These are phyloP conservation scores for Xylaria sp. DNA, from an alignment of 2,329 filamentous ascomycete species.

Conservation along the genomic window DNA sequence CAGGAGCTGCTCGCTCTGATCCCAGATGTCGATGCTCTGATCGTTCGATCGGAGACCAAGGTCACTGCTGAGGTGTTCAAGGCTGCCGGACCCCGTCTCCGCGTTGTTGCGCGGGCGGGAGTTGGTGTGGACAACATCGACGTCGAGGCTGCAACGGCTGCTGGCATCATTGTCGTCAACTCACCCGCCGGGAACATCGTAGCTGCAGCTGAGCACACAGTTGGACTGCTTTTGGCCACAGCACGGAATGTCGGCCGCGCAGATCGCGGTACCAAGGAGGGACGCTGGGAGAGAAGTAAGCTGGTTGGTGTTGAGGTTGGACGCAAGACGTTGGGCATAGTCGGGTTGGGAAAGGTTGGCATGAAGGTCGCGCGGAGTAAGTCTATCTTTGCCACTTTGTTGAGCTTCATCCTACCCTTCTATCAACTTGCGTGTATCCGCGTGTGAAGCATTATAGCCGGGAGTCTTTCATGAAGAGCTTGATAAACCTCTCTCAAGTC, in stretches of 20 bases:
- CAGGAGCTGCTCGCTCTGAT: constrained; percentile 63
- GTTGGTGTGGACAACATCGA: constrained; percentile 82
- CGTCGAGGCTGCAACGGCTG: constrained; percentile 63
- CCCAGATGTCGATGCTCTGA: constrained; percentile 66
- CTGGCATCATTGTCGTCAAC: constrained; percentile 76
- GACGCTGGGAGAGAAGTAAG: constrained; percentile 68
- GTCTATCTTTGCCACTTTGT: not conserved
- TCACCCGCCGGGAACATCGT: constrained; percentile 74
- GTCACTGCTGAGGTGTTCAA: constrained; percentile 62
- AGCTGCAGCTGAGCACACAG: constrained; percentile 73
- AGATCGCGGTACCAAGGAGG: constrained; percentile 62
- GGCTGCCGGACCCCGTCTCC: constrained; percentile 59
- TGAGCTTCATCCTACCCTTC: not conserved
- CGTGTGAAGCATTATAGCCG: not conserved
- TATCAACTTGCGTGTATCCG: not conserved
- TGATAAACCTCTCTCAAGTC: not conserved
- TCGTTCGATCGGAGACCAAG: constrained; percentile 77
- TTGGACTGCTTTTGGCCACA: constrained; percentile 67
- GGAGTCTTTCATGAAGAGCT: not conserved
- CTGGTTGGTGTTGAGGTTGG: constrained; percentile 74
- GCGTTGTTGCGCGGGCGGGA: constrained; percentile 73
- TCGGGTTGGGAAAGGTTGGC: constrained; percentile 79
- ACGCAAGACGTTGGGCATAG: constrained; percentile 68
- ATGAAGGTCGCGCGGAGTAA: constrained; percentile 59
- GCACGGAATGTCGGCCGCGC: constrained; percentile 69